These are phyloP conservation scores for Musa schizocarpa DNA, from an alignment of 176 grass and related monocot genomes.

Conservation along the genomic window DNA sequence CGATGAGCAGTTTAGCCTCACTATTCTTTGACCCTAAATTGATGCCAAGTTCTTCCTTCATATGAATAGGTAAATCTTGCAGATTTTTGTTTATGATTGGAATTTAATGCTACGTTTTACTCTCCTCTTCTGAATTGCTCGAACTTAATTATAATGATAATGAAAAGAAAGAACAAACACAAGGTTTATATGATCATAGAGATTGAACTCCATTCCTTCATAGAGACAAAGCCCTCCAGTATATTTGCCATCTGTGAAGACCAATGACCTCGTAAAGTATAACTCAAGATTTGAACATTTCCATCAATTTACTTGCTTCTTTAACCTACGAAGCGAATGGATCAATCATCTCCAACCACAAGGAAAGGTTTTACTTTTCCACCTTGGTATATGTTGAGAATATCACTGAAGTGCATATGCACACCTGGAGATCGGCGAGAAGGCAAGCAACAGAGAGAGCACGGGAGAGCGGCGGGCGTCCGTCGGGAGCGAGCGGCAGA, in stretches of 20 bases:
- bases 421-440: conserved; percentile 85
- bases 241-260: not conserved
- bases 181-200: not conserved
- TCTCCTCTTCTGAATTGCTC: not conserved
- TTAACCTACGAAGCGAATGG: not conserved
- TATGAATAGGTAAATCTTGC: not conserved
- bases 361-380: not conserved
- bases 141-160: not conserved
- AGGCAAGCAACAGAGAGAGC: conserved; percentile 57
- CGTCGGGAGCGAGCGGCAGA: conserved; percentile 29
- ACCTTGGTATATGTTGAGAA: not conserved
- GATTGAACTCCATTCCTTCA: not conserved
- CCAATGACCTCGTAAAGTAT: not conserved
- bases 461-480: conserved; percentile 44
- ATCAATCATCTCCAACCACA: not conserved
- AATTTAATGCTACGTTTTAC: not conserved
- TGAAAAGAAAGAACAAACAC: not conserved
- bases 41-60: not conserved
- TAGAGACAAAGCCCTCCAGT: not conserved
- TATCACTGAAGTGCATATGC: not conserved
- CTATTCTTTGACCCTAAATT: not conserved
- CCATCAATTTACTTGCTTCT: not conserved
- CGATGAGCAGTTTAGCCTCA: not conserved
- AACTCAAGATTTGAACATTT: not conserved
- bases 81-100: no score